These are phyloP conservation scores for Panus rudis DNA, from an alignment of 768 basidiomycete species.

Conservation along the genomic window DNA sequence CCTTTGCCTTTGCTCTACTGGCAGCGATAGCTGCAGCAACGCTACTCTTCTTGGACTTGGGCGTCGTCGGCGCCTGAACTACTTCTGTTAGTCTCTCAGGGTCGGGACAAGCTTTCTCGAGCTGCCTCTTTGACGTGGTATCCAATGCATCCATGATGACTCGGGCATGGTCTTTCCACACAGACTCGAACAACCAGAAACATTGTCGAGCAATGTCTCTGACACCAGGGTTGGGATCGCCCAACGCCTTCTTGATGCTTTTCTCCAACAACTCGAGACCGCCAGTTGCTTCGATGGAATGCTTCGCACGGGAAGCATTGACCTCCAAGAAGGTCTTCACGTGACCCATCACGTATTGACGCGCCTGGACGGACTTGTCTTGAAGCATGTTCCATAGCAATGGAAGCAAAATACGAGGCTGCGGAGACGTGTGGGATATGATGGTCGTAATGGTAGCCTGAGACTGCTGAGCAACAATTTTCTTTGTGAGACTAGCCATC, in stretches of 20 bases:
- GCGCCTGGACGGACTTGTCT: slow-evolving; percentile 77
- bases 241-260: slow-evolving; percentile 62
- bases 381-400: slow-evolving; percentile 61
- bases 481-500: slow-evolving; percentile 90
- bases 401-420: slow-evolving; percentile 61
- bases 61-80: slow-evolving; percentile 47
- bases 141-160: slow-evolving; percentile 65
- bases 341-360: slow-evolving; percentile 62
- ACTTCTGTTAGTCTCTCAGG: slow-evolving; percentile 36
- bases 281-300: slow-evolving; percentile 61
- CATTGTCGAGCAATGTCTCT: slow-evolving; percentile 61
- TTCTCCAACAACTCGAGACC: slow-evolving; percentile 70
- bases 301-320: slow-evolving; percentile 60
- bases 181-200: slow-evolving; percentile 74
- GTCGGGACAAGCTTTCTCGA: slow-evolving; percentile 80
- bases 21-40: slow-evolving; percentile 86
- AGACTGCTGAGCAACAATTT: slow-evolving; percentile 80
- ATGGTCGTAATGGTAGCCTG: slow-evolving; percentile 66
- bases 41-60: slow-evolving; percentile 66
- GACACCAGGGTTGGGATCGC: slow-evolving; percentile 75
- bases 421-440: slow-evolving; percentile 61
- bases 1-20: slow-evolving; percentile 81
- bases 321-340: slow-evolving; percentile 67
- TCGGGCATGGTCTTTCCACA: slow-evolving; percentile 70
- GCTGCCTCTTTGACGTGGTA: slow-evolving; percentile 60